Base-by-base conservation (phyloP, 2,329 filamentous ascomycete species). In the Colletotrichum gloeosporioides region DNA sequence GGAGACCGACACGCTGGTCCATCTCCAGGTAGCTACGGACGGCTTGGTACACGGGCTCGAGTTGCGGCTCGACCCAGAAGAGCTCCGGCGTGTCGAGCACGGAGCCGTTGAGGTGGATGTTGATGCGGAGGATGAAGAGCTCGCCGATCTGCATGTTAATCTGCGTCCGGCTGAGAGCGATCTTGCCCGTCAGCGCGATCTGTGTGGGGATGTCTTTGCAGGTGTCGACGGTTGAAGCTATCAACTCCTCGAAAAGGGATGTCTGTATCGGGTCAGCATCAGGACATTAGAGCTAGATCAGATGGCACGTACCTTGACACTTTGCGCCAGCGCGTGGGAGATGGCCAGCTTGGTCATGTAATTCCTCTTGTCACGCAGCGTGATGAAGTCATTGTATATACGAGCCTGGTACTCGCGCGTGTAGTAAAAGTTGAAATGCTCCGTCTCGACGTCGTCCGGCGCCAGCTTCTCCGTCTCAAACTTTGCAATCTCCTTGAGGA, bases 71-170 rank as follows among this genome's bases (percentile, higher is more conserved):
- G 36, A 96, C 95, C 97, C 97, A 99, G 90, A 99, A 99, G 57
- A 99, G 90, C 86, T 99, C 97, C 0, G 97, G 97, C 12, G 96
- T 98, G 84, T 99, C 97, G 53, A 99, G 93, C 8, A 99, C 96
- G 34, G 95, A 98, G 39, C 97, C 97, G 84, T 99, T 98, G 67
- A 99, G 90, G 86, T 99, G 98, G 82, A 99, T 99, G 84, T 97
- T 98, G 87, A 99, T 99, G 76, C 97, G 93, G 36, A 99, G 88
- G 82, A 99, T 99, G 85, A 99, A 99, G 70, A 99, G 92, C 87
- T 99, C 96, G 83, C 97, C 97, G 77, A 99, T 98, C 86, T 99
- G 96, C 96, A 99, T 99, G 88, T 99, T 99, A 89, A 99, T 98
- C 84, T 99, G 93, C 75, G 93, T 92, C 59, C 96, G 93, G 75